phyloP scores from a whole-genome alignment of 768 basidiomycete genomes.

The Leucocoprinus sp. region DNA sequence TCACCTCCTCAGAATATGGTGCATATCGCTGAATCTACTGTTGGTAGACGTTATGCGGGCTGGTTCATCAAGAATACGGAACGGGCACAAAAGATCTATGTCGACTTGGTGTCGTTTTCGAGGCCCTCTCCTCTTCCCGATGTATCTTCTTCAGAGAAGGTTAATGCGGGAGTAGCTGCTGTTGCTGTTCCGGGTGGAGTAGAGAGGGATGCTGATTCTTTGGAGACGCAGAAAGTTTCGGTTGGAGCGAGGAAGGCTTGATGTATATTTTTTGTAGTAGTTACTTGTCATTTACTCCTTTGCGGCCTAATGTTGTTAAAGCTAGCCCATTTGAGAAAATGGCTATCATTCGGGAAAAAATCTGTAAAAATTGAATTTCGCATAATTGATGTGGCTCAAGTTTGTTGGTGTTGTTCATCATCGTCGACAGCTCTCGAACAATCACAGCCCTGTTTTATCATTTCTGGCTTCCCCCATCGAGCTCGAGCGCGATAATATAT shows the following conservation, averaged over 20 bases:
- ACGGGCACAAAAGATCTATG: constrained; percentile 79
- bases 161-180: not conserved
- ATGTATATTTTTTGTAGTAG: too few relatives aligned
- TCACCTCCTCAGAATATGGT: constrained; percentile 72
- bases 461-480: constrained; percentile 16
- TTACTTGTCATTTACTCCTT: too few relatives aligned
- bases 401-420: constrained; percentile 11
- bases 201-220: constrained; percentile 16
- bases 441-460: constrained; percentile 20
- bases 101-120: constrained; percentile 57
- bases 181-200: constrained; percentile 9
- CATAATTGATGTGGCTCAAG: constrained; percentile 13
- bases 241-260: constrained; percentile 41
- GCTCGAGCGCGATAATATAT: constrained; percentile 16
- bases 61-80: constrained; percentile 98
- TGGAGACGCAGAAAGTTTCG: constrained; percentile 16
- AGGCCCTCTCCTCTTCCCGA: constrained; percentile 21
- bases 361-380: not conserved
- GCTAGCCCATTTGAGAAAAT: too few relatives aligned
- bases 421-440: constrained; percentile 23
- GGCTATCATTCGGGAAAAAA: too few relatives aligned
- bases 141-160: constrained; percentile 13
- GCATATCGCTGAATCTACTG: constrained; percentile 90
- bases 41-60: constrained; percentile 88
- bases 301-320: too few relatives aligned